Evolutionary conservation across 1,139 yeast species (phyloP).

Genomic region (Geotrichum phurueaensis): DNA sequence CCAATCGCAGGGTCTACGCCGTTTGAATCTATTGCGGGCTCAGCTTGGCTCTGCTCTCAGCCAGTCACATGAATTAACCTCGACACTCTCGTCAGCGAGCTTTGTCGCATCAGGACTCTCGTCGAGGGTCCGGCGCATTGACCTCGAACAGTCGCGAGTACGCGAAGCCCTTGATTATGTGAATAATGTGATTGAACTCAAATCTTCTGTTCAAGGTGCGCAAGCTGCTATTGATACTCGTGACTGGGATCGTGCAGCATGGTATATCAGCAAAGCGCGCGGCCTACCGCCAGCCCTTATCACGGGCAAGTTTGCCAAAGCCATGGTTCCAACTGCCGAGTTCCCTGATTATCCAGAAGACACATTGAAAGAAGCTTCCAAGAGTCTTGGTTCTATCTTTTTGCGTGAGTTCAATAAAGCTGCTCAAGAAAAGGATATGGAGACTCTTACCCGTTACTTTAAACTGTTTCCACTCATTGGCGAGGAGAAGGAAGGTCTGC

Average conservation of each 20-base stretch:
- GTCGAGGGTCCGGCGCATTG: conserved; percentile 61
- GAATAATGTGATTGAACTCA: conserved; percentile 55
- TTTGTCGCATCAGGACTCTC: conserved; percentile 63
- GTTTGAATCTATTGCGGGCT: conserved; percentile 30
- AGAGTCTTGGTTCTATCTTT: conserved; percentile 53
- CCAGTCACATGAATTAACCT: conserved; percentile 44
- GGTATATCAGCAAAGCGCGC: conserved; percentile 50
- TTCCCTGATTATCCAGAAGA: conserved; percentile 75
- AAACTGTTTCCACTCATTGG: conserved; percentile 84
- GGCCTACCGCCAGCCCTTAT: conserved; percentile 49
- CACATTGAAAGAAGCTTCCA: conserved; percentile 53
- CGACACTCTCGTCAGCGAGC: conserved; percentile 54
- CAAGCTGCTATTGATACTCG: conserved; percentile 59
- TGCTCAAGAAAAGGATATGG: conserved; percentile 59
- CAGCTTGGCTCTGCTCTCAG: conserved; percentile 32
- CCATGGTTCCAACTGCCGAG: conserved; percentile 83
- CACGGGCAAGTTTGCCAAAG: conserved; percentile 67
- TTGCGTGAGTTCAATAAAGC: conserved; percentile 62
- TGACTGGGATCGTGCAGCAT: conserved; percentile 70
- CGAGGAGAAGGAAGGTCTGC: conserved; percentile 63
- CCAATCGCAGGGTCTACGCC: conserved; percentile 17
- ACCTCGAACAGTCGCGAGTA: conserved; percentile 67
- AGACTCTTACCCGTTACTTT: conserved; percentile 67
- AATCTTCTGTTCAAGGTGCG: conserved; percentile 60
- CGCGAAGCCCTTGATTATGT: conserved; percentile 60